Evolutionary conservation across 306 rosid species (phyloP), one percentile per base, ranked within the genome.

Genomic region (Gynostemma pentaphyllum): DNA sequence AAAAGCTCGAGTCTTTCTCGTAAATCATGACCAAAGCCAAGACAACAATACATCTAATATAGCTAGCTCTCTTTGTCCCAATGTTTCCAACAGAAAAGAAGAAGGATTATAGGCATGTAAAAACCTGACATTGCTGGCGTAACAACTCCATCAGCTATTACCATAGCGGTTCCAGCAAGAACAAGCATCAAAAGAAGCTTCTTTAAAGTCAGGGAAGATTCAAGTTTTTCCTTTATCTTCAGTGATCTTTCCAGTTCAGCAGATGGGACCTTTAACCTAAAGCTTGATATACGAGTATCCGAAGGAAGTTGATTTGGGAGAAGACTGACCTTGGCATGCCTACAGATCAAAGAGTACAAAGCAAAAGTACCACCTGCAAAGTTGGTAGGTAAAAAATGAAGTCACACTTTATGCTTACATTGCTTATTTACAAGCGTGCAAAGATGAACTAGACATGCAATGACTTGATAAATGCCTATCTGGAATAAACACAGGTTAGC

Each of bases 281-380:
- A 94, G 76, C 99, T 89, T 19, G 99, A 94, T 72, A 94, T 88
- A 40, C 85, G 90, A 62, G 95, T 81, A 81, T 94, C 99, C 1
- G 99, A 94, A 28, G 85, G 97, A 78, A 88, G 81, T 78, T 88
- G 99, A 81, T 94, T 94, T 16, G 99, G 99, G 75, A 94, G 88
- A 66, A 94, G 99, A 78, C 90, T 94, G 81, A 83, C 99, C 86
- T 94, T 94, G 70, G 99, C 97, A 70, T 94, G 94, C 42, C 99
- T 96, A 77, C 99, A 94, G 72, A 94, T 94, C 86, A 94, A 86
- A 14, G 97, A 94, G 78, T 94, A 94, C 76, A 94, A 78, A 3
- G 99, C 99, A 88, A 94, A 94, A 45, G 99, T 88, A 64, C 99
- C 99, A 72, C 99, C 99, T 92, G 85, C 84, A 78, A n/a, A 61